Conservation (phyloP, 108 stramenopile species). For the Nannochloropsis granulata region DNA sequence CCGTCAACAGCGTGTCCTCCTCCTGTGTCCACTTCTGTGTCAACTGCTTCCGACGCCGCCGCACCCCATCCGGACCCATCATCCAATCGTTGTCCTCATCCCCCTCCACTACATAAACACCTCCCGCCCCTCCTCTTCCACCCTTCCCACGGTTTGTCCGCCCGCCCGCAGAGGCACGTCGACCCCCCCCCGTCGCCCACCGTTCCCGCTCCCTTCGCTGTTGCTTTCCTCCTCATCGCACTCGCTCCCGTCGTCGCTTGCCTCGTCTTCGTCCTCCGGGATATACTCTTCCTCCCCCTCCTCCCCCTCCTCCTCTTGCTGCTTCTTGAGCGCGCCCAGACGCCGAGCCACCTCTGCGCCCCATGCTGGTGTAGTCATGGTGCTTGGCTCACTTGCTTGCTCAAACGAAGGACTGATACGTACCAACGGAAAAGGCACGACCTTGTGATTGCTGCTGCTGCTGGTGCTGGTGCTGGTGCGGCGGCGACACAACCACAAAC, state of each 20-base stretch:
- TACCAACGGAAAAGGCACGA: too few species aligned
- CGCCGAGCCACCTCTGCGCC: neutral
- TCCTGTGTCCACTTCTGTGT: neutral
- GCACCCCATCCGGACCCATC: neutral
- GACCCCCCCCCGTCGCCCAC: neutral
- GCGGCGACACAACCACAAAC: too few species aligned
- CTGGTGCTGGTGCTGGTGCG: too few species aligned
- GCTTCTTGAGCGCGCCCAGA: neutral
- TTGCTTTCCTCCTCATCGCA: neutral
- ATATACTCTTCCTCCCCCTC: neutral
- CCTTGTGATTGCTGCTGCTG: too few species aligned
- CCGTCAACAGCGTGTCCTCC: constrained; percentile 3
- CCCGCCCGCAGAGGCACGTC: neutral
- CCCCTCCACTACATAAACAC: neutral
- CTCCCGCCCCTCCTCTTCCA: neutral
- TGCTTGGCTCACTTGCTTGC: too few species aligned
- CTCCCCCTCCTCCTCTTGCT: neutral
- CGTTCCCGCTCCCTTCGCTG: neutral
- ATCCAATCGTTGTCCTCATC: neutral
- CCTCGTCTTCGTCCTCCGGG: neutral
- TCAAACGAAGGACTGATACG: too few species aligned
- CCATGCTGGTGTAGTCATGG: neutral
- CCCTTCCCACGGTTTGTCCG: neutral
- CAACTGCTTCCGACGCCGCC: neutral
- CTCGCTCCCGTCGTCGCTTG: neutral